Percentiles rank a stretch among this genome's conserved stretches.
Conservation (phyloP, 257 asterid genomes). For the Capsicum rhomboideum region DNA sequence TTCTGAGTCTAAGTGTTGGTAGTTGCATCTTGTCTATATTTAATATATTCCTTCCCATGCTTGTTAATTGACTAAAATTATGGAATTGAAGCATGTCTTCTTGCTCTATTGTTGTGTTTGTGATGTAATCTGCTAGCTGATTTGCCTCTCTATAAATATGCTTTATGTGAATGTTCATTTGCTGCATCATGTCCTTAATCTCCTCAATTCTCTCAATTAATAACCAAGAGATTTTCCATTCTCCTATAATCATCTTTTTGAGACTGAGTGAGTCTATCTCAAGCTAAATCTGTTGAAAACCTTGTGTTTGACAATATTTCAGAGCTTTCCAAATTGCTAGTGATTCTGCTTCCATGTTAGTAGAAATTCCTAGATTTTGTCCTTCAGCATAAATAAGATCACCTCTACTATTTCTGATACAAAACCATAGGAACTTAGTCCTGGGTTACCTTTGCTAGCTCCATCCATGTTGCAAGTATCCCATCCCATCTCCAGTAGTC, state of each 20-base stretch:
- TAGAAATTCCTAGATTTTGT: no score
- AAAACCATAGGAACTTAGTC: no score
- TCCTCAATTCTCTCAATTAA: neutral
- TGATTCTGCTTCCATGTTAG: no score
- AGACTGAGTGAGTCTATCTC: no score
- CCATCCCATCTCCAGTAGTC: no score
- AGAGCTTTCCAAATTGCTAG: no score
- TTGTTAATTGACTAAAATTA: neutral
- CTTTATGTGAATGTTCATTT: neutral
- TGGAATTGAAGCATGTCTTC: neutral
- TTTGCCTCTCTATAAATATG: neutral
- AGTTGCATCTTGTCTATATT: neutral
- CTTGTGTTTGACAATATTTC: no score
- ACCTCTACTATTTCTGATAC: no score
- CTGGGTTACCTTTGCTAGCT: no score
- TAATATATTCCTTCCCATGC: neutral
- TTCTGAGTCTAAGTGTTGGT: neutral
- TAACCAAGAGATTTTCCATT: neutral
- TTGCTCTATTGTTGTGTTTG: neutral
- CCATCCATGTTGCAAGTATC: no score
- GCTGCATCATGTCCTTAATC: neutral
- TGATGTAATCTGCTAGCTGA: neutral
- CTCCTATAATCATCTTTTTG: neutral
- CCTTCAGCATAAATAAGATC: no score
- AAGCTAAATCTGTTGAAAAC: no score